phyloP scores from a whole-genome alignment of 176 grass and related monocot species.

The Cenchrus purpureus region DNA sequence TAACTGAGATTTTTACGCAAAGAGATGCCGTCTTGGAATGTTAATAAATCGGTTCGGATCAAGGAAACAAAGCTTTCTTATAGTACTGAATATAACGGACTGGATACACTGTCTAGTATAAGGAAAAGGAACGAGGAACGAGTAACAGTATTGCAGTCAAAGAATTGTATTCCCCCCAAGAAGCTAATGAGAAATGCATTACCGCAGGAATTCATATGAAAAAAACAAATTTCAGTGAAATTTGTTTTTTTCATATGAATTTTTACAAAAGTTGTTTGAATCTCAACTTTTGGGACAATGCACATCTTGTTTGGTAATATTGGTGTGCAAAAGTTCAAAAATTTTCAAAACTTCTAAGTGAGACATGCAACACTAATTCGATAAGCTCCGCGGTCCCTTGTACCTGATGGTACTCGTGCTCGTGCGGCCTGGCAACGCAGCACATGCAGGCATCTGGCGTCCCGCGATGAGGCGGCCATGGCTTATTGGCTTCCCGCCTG shows the following conservation, averaged over 20 bases:
- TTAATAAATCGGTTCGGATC: neutral
- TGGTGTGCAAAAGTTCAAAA: too few species aligned
- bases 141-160: neutral
- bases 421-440: neutral
- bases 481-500: neutral
- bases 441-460: neutral
- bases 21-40: neutral
- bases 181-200: neutral
- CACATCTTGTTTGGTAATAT: too few species aligned
- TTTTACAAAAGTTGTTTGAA: too few species aligned
- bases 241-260: too few species aligned
- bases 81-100: neutral
- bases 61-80: neutral
- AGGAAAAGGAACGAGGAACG: neutral
- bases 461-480: neutral
- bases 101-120: neutral
- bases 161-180: neutral
- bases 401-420: too few species aligned
- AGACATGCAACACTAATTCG: too few species aligned
- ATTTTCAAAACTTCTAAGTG: too few species aligned
- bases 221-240: too few species aligned
- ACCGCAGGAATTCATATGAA: too few species aligned
- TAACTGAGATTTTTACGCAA: neutral
- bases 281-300: too few species aligned
- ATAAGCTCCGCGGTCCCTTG: too few species aligned